These are phyloP conservation scores for Penicillium bovifimosum DNA, from an alignment of 495 filamentous ascomycete genomes.

Conservation along the genomic window DNA sequence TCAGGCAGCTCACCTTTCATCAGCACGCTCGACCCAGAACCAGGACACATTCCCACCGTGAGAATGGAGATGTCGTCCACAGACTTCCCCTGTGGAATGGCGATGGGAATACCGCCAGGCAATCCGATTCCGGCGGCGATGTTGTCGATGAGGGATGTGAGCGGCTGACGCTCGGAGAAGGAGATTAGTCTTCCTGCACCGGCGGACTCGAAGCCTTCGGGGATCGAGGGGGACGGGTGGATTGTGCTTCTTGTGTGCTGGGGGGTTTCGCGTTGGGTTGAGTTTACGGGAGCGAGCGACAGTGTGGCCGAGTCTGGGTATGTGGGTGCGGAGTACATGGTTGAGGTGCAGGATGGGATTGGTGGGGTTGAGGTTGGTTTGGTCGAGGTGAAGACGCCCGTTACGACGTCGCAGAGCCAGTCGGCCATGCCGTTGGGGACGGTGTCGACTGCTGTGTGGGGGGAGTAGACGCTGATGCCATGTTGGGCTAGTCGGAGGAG, in stretches of 20 bases:
- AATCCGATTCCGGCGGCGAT: slow-evolving; percentile 55
- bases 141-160: slow-evolving; percentile 57
- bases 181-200: slow-evolving; percentile 75
- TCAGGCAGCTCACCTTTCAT: slow-evolving; percentile 59
- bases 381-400: slow-evolving; percentile 38
- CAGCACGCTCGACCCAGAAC: slow-evolving; percentile 71
- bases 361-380: slow-evolving; percentile 1
- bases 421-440: slow-evolving; percentile 82
- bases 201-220: slow-evolving; percentile 55
- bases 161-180: slow-evolving; percentile 52
- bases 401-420: slow-evolving; percentile 89
- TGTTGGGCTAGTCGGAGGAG: slow-evolving; percentile 77
- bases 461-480: slow-evolving; percentile 92
- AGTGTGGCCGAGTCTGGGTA: slow-evolving; percentile 33
- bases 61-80: slow-evolving; percentile 52
- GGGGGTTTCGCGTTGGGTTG: slow-evolving; percentile 31
- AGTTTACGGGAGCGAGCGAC: slow-evolving; percentile 18
- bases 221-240: slow-evolving; percentile 40
- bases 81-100: slow-evolving; percentile 55
- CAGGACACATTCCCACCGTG: slow-evolving; percentile 71
- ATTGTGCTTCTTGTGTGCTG: slow-evolving; percentile 51
- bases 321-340: slow-evolving; percentile 38
- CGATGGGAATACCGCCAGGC: slow-evolving; percentile 61
- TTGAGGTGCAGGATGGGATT: slow-evolving; percentile 19
- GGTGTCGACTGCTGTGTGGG: slow-evolving; percentile 91